Base-by-base conservation (phyloP, 2,329 filamentous ascomycete species). In the Triangularia verruculosa region DNA sequence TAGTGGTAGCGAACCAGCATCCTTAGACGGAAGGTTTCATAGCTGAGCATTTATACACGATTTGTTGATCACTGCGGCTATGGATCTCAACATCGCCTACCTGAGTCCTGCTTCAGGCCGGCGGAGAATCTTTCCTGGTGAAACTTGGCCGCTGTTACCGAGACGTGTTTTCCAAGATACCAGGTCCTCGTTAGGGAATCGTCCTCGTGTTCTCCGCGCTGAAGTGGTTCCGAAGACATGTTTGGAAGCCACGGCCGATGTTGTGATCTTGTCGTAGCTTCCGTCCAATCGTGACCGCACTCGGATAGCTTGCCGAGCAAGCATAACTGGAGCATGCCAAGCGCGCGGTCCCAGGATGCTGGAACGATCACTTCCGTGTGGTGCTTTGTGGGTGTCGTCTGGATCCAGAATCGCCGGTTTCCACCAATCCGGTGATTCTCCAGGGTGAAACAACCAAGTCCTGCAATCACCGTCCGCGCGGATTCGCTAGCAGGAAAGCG, bases 401-500 rank as follows among this genome's bases (percentile, higher is more conserved):
- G 17, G 47, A 13, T 52, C 22, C 47, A 52, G 47, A 6, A 52
- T 52, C 47, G 47, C 47, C 47, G 6, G 20, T 52, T 52, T 52
- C 47, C 47, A 52, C 47, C 47, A 52, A 52, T 52, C 47, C 47
- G 47, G 47, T 52, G 47, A 52, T 52, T 52, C 22, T 52, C 47
- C 47, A 52, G 47, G 47, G 47, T 52, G n/a, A 52, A 52, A 52
- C 47, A 24, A 25, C 47, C 15, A 52, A 52, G 13, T 52, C 47
- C 47, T 52, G 47, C 47, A 52, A 52, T 52, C 47, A 52, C 47
- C 47, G 15, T 52, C 47, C 47, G 9, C 47, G 47, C 17, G 13
- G n/a, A 52, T 25, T 52, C 47, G 32, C 15, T 13, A 34, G 32
- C 9, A n/a, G 32, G 32, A 34, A 34, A 34, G 32, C 12, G 28